Percentiles rank a stretch among this genome's conserved stretches.
phyloP scores from a whole-genome alignment of 148 eudicot species.

The Oxyria digyna region DNA sequence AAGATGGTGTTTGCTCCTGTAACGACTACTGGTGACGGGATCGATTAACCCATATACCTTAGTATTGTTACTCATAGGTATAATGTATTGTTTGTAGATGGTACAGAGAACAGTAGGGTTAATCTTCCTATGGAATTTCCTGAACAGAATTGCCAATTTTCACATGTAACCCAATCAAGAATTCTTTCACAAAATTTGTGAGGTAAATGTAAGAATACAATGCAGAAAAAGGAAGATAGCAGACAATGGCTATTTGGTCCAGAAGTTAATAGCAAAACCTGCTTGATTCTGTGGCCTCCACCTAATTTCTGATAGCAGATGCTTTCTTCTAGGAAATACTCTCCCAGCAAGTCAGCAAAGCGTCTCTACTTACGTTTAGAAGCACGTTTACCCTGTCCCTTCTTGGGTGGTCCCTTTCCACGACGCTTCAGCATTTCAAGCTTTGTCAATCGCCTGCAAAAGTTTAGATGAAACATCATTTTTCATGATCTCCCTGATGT shows the following conservation, averaged over 20 bases:
- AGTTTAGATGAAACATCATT: too few species aligned
- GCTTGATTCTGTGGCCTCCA: too few species aligned
- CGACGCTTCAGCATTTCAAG: slow-evolving; percentile 84
- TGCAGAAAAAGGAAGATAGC: not conserved
- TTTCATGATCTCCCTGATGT: too few species aligned
- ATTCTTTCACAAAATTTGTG: not conserved
- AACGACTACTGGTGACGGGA: slow-evolving; percentile 41
- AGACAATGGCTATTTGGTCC: not conserved
- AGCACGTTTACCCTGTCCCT: slow-evolving; percentile 87
- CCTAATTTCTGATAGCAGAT: too few species aligned
- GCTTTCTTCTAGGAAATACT: too few species aligned
- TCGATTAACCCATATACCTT: not conserved
- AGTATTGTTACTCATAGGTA: not conserved
- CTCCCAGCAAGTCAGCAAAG: not conserved
- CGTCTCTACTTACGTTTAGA: slow-evolving; percentile 52
- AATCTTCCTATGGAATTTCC: too few species aligned
- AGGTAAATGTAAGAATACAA: too few species aligned
- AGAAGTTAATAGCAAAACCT: too few species aligned
- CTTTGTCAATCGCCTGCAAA: slow-evolving; percentile 48
- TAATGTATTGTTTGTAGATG: not conserved
- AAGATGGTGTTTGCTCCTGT: slow-evolving; percentile 45
- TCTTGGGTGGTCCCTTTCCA: slow-evolving; percentile 86
- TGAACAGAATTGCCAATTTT: too few species aligned
- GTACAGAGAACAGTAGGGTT: not conserved
- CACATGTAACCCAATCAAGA: not conserved